Evolutionary conservation across 768 basidiomycete species (phyloP).

Genomic region (Suillus paluster): DNA sequence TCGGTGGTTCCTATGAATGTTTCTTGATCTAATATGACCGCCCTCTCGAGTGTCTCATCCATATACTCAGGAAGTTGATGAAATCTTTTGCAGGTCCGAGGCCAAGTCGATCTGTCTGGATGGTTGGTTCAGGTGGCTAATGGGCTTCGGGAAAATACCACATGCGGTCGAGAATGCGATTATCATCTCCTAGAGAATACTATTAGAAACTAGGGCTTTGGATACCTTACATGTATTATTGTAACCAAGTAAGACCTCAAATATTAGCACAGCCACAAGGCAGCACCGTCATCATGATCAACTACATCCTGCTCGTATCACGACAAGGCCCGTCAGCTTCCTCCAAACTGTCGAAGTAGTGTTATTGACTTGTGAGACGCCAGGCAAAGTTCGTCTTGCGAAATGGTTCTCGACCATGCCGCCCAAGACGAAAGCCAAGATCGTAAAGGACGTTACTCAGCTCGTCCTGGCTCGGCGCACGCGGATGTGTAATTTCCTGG

Average conservation of each 20-base stretch:
- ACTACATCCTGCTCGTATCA: conserved; percentile 92
- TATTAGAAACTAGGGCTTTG: background rate
- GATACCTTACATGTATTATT: background rate
- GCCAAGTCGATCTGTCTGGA: background rate
- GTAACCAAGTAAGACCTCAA: background rate
- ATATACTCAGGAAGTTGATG: conserved; percentile 15
- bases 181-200: no score
- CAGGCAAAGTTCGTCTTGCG: conserved; percentile 91
- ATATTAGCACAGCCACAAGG: conserved; percentile 30
- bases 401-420: conserved; percentile 95
- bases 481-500: conserved; percentile 94
- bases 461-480: conserved; percentile 87
- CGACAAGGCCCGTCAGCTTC: conserved; percentile 70
- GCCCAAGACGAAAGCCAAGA: conserved; percentile 83
- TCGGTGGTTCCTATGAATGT: conserved; percentile 57
- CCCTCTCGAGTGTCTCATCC: conserved; percentile 7
- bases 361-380: conserved; percentile 18
- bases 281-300: conserved; percentile 59
- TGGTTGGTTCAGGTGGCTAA: background rate
- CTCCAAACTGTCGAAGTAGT: conserved; percentile 6
- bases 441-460: conserved; percentile 95
- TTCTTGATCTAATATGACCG: conserved; percentile 95
- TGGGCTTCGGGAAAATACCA: background rate
- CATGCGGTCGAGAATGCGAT: background rate
- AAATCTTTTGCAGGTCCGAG: background rate